Percentiles rank a stretch among this genome's conserved stretches.
Evolutionary conservation across 2,329 filamentous ascomycete genomes (phyloP).

Genomic region (Mycosphaerella sp.): DNA sequence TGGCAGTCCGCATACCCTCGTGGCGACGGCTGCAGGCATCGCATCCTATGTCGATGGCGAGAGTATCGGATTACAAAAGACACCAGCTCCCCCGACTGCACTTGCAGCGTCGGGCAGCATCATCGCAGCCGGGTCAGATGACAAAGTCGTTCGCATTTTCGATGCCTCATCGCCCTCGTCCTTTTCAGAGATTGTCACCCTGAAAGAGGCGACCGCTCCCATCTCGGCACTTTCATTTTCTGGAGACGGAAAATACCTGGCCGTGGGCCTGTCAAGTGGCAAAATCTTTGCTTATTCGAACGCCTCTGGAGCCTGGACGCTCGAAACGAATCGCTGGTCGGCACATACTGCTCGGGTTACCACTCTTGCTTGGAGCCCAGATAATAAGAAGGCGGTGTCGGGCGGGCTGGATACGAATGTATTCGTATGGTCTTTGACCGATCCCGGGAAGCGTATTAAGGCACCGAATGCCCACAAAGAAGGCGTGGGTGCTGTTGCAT

Average conservation of each 20-base stretch:
- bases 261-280: conserved; percentile 74
- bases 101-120: conserved; percentile 62
- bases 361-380: conserved; percentile 67
- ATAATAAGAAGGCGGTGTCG: conserved; percentile 71
- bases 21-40: conserved; percentile 51
- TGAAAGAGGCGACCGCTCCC: conserved; percentile 62
- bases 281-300: conserved; percentile 76
- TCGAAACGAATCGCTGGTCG: conserved; percentile 75
- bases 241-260: conserved; percentile 65
- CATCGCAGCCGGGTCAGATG: conserved; percentile 70
- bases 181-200: conserved; percentile 47
- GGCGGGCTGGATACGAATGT: conserved; percentile 87
- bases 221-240: conserved; percentile 83
- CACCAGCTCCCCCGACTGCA: conserved; percentile 56
- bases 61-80: conserved; percentile 42
- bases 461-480: conserved; percentile 90
- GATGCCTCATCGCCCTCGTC: conserved; percentile 49
- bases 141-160: conserved; percentile 72
- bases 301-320: conserved; percentile 45
- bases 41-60: conserved; percentile 53
- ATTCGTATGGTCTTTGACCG: conserved; percentile 79
- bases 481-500: conserved; percentile 80
- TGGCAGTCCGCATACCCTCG: conserved; percentile 46
- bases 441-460: conserved; percentile 79
- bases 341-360: conserved; percentile 64